Base-by-base conservation (phyloP, 345 rosid species). In the Salix caprea region DNA sequence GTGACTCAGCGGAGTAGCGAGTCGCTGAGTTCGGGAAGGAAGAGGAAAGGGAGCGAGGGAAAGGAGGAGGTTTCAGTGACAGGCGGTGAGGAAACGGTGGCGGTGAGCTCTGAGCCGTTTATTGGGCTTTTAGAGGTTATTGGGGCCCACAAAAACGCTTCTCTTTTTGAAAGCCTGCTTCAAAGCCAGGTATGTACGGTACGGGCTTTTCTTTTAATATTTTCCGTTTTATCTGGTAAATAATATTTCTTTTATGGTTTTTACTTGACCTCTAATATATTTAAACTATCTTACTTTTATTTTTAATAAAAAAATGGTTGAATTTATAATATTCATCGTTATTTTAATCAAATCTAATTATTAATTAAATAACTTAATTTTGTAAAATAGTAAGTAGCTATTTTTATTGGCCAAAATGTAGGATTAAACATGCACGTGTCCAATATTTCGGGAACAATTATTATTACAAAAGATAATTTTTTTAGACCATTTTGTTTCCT, bases 101-200 rank as follows among this genome's bases (percentile, higher is more conserved):
- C 39, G 40, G 80, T 54, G 36, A 68, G 87, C 87, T 91, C 92
- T n/a, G 86, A 87, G 82, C 90, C 92, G 87, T 84, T 87, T 86
- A 74, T 84, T 34, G 65, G 74, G 18, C 30, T 87, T 2, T 24
- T 92, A 72, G 86, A 88, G 67, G 76, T 80, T 84, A 84, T 91
- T 78, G 86, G 92, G 83, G 80, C 91, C 77, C 92, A 91, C 76
- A 75, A 76, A 40, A 85, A 87, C 71, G 83, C 85, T 74, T 83
- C 89, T 70, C 79, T 83, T 50, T 89, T 91, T 77, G 88, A 88
- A 76, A 87, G 87, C 85, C 88, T 89, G 84, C 87, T 83, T 44
- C 78, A 82, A 56, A 79, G 76, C 82, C 92, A 87, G 97, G 97
- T 91, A 71, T 44, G 39, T 21, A 23, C 32, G 21, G 5, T 24